phyloP scores from a whole-genome alignment of 140 eudicot species.

The Senecio squalidus region DNA sequence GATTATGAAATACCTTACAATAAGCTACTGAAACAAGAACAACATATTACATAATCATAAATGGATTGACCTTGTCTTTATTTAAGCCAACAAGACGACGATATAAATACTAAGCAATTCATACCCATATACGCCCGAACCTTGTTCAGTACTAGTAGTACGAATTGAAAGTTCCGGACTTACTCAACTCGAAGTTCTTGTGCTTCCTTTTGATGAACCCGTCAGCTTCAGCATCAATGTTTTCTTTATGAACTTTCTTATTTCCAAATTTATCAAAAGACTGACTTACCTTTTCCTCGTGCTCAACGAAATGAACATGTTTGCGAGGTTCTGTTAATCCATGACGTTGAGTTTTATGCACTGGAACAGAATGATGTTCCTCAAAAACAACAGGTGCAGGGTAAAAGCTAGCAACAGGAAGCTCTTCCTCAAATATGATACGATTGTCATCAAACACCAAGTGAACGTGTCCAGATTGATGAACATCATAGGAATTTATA shows the following conservation, averaged over 20 bases:
- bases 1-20: slow-evolving; percentile 9
- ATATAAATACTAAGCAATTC: slow-evolving; percentile 2
- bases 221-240: slow-evolving; percentile 43
- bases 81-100: not conserved
- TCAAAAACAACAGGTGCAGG: slow-evolving; percentile 18
- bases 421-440: slow-evolving; percentile 15
- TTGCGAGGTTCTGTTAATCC: slow-evolving; percentile 23
- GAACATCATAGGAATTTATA: slow-evolving; percentile 13
- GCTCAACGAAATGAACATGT: slow-evolving; percentile 53
- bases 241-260: slow-evolving; percentile 18
- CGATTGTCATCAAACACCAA: slow-evolving; percentile 11
- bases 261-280: slow-evolving; percentile 20
- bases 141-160: slow-evolving; percentile 11
- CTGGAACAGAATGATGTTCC: slow-evolving; percentile 13
- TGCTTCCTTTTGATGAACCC: slow-evolving; percentile 47
- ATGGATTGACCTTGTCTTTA: slow-evolving; percentile 1
- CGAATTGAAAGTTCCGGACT: slow-evolving; percentile 26
- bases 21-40: not conserved
- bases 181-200: slow-evolving; percentile 45
- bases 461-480: slow-evolving; percentile 17
- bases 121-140: not conserved
- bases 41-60: slow-evolving; percentile 2
- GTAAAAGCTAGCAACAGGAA: slow-evolving; percentile 2
- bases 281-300: slow-evolving; percentile 18
- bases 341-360: slow-evolving; percentile 14